These are phyloP conservation scores for Phylloporus arenicola DNA, from an alignment of 768 basidiomycete species.

Conservation along the genomic window DNA sequence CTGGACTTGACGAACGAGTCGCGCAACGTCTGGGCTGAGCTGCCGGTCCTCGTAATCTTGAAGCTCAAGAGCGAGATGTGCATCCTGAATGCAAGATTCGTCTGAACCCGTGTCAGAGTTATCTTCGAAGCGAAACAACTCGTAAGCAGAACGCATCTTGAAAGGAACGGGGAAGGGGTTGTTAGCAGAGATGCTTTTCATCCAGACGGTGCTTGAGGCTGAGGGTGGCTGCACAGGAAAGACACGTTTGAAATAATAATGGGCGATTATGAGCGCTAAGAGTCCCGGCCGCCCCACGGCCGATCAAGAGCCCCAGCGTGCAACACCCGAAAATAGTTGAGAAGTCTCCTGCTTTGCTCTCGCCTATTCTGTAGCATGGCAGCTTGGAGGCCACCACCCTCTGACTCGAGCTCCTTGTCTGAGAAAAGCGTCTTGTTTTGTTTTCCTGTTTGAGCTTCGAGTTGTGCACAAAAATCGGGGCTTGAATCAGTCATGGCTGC, in stretches of 20 bases:
- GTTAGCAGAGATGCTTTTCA: slow-evolving; percentile 21
- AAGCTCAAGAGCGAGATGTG: slow-evolving; percentile 23
- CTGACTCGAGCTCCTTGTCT: slow-evolving; percentile 21
- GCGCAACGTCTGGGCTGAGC: slow-evolving; percentile 27
- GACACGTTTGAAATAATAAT: background rate
- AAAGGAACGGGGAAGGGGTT: slow-evolving; percentile 8
- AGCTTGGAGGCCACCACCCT: slow-evolving; percentile 15
- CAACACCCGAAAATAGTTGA: background rate
- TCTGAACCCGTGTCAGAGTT: background rate
- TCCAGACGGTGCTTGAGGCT: background rate
- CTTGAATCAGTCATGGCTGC: too few relatives aligned
- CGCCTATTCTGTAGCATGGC: slow-evolving; percentile 1
- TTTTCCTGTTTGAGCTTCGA: too few relatives aligned
- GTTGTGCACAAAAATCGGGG: too few relatives aligned
- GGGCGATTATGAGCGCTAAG: background rate
- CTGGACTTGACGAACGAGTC: slow-evolving; percentile 30
- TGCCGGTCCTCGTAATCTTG: slow-evolving; percentile 35
- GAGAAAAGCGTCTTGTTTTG: background rate
- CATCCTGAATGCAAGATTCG: background rate
- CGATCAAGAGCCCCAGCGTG: background rate
- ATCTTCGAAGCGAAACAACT: slow-evolving; percentile 8
- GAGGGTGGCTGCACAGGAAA: background rate
- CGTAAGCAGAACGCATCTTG: slow-evolving; percentile 8
- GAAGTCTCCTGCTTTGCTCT: too few relatives aligned
- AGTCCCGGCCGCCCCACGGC: slow-evolving; percentile 15